A percentile compares a stretch with the other conserved stretches of the same genome.
Conservation (phyloP, 2,329 filamentous ascomycete species). For the Tolypocladium nubicola region DNA sequence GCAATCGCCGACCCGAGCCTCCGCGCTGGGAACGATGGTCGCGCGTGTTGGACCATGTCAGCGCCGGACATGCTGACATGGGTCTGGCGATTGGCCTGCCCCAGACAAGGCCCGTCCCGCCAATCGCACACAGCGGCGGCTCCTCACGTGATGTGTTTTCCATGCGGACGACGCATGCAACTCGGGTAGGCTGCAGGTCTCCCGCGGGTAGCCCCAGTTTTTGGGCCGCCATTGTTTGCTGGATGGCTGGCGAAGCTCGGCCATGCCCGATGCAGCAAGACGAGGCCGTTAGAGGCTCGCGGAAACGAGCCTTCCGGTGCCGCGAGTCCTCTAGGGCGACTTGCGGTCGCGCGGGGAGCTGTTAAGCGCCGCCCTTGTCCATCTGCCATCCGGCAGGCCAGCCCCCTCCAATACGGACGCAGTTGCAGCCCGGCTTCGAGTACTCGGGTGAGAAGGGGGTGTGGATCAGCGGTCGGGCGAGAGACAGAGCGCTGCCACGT, state of each 20-base stretch:
- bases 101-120: conserved; percentile 24
- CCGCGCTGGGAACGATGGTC: background rate
- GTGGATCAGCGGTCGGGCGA: background rate
- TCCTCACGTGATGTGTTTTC: conserved; percentile 22
- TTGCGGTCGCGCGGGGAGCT: background rate
- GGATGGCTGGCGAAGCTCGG: background rate
- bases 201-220: conserved; percentile 18
- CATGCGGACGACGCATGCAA: conserved; percentile 24
- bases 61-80: background rate
- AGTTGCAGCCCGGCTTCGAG: background rate
- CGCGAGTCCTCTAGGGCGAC: background rate
- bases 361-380: background rate
- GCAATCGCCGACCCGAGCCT: background rate
- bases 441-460: background rate
- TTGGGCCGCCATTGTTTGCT: conserved; percentile 4
- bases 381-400: background rate
- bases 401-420: background rate
- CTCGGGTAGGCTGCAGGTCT: conserved; percentile 20
- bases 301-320: background rate
- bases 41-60: background rate
- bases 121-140: conserved; percentile 21
- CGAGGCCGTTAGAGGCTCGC: background rate
- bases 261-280: background rate
- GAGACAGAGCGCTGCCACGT: conserved; percentile 4
- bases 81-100: conserved; percentile 10